A percentile compares a stretch with the other conserved stretches of the same genome.
Evolutionary conservation across 2,329 filamentous ascomycete genomes (phyloP).

Genomic region (Trichophyton mentagrophytes): DNA sequence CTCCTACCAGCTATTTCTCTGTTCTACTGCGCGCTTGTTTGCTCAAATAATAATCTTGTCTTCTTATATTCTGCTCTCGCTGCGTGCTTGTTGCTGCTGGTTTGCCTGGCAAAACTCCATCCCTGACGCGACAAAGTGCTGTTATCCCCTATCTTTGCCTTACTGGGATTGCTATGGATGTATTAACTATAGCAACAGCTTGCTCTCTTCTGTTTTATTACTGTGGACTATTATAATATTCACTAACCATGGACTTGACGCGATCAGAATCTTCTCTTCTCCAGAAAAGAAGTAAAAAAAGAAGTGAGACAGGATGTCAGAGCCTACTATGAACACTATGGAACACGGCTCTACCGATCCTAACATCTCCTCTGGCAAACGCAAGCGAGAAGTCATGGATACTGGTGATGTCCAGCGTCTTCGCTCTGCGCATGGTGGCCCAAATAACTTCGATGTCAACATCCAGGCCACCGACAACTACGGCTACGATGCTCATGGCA

Average conservation of each 20-base stretch:
- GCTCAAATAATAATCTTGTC: neutral
- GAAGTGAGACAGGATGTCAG: conserved; percentile 22
- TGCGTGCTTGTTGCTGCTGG: neutral
- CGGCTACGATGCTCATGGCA: conserved; percentile 27
- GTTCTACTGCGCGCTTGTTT: neutral
- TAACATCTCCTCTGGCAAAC: conserved; percentile 15
- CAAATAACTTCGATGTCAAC: conserved; percentile 18
- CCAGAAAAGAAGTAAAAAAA: neutral
- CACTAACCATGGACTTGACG: conserved; percentile 1
- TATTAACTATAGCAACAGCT: neutral
- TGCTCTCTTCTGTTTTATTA: neutral
- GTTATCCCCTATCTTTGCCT: neutral
- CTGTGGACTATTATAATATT: neutral
- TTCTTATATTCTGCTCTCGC: too few species aligned
- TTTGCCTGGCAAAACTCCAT: neutral
- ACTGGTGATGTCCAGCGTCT: conserved; percentile 30
- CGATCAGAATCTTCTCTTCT: neutral
- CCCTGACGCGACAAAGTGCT: neutral
- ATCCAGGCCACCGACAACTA: conserved; percentile 17
- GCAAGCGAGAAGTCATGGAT: conserved; percentile 32
- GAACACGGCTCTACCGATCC: conserved; percentile 20
- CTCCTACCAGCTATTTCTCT: neutral
- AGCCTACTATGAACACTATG: conserved; percentile 25
- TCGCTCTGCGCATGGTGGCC: conserved; percentile 11
- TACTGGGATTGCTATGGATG: neutral